Conservation (phyloP, 805 yeast species). For the Pichia nanzhaoensis region DNA sequence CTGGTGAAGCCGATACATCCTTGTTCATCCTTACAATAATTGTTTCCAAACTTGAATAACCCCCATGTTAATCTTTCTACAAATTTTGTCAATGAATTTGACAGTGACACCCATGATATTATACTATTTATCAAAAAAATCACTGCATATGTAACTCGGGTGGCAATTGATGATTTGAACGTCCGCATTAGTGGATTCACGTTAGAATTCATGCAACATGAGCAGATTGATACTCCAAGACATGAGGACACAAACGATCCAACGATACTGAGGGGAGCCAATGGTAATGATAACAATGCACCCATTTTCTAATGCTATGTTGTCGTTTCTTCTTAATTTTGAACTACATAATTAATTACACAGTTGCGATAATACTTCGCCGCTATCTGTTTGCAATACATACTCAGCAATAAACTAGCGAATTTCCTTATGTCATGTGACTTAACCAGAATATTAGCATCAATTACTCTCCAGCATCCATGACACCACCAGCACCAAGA, state of each 20-base stretch:
- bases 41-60: conserved; percentile 47
- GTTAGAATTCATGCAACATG: conserved; percentile 40
- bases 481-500: conserved; percentile 41
- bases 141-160: conserved; percentile 81
- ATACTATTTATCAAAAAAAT: conserved; percentile 71
- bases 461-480: conserved; percentile 32
- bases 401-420: no score
- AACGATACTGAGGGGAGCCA: conserved; percentile 47
- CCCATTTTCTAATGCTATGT: conserved; percentile 41
- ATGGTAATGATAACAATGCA: conserved; percentile 64
- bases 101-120: conserved; percentile 86
- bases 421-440: no score
- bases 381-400: no score
- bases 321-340: background rate
- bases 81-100: conserved; percentile 69
- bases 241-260: conserved; percentile 66
- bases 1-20: conserved; percentile 87
- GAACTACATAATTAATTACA: no score
- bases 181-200: conserved; percentile 37
- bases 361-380: no score
- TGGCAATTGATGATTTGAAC: conserved; percentile 65
- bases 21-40: conserved; percentile 63
- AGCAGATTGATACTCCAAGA: conserved; percentile 73
- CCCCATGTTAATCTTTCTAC: conserved; percentile 69
- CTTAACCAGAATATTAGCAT: no score